phyloP scores from a whole-genome alignment of 192 early-diverging fungal species.

The Entomortierella parvispora region DNA sequence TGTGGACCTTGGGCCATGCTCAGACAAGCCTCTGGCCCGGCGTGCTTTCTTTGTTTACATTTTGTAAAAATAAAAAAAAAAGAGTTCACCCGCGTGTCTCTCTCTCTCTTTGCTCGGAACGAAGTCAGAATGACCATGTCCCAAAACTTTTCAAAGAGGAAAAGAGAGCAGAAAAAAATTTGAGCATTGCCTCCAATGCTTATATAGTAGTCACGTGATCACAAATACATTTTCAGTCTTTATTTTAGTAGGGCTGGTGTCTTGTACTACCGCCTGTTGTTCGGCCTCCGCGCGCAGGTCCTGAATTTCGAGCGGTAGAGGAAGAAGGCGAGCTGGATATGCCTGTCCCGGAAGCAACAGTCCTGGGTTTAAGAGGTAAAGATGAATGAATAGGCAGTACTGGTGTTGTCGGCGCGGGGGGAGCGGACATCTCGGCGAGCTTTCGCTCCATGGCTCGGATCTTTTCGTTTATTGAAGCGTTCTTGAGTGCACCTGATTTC shows the following conservation, averaged over 20 bases:
- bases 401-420: not conserved
- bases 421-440: conserved; percentile 56
- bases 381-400: conserved; percentile 19
- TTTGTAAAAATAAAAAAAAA: not conserved
- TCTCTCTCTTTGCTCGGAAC: not conserved
- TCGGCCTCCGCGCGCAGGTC: not conserved
- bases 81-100: not conserved
- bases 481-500: conserved; percentile 58
- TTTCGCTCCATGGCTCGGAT: conserved; percentile 77
- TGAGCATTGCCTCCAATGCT: not conserved
- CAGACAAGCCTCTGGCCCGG: too few relatives aligned
- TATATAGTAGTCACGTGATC: not conserved
- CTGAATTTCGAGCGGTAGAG: not conserved
- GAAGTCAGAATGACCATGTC: not conserved
- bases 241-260: conserved; percentile 1
- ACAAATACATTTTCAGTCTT: not conserved
- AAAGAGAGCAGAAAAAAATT: not conserved
- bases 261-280: not conserved
- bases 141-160: not conserved
- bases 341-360: not conserved
- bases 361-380: conserved; percentile 11
- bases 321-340: too few relatives aligned
- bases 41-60: not conserved
- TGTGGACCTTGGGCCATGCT: too few relatives aligned
- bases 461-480: conserved; percentile 69